These are phyloP conservation scores for Myxozyma neglecta DNA, from an alignment of 805 yeast genomes.

Conservation along the genomic window DNA sequence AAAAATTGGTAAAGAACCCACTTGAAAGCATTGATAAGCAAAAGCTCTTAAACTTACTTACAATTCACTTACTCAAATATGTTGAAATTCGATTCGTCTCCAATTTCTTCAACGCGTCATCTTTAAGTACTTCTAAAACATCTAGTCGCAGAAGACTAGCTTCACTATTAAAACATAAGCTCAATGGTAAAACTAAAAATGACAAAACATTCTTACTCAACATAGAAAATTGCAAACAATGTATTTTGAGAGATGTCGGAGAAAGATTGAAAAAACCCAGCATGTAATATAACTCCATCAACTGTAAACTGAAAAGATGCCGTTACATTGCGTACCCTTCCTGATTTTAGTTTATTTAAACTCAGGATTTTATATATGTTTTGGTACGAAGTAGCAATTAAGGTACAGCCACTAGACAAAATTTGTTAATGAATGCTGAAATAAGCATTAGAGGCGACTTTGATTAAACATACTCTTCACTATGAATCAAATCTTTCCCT, in stretches of 20 bases:
- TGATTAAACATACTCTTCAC: neutral
- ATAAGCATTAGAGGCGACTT: too few relatives aligned
- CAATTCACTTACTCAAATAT: too few relatives aligned
- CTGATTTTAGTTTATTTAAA: neutral
- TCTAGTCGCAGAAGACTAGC: too few relatives aligned
- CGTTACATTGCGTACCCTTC: slow-evolving; percentile 2
- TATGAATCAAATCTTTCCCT: slow-evolving; percentile 14
- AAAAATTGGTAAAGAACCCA: slow-evolving; percentile 8
- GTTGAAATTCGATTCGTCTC: too few relatives aligned
- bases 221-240: slow-evolving; percentile 2
- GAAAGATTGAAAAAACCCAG: slow-evolving; percentile 6
- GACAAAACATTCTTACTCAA: slow-evolving; percentile 1
- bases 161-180: neutral
- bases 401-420: slow-evolving; percentile 3
- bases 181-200: neutral
- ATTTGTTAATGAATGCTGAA: neutral
- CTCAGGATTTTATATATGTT: slow-evolving; percentile 14
- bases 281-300: slow-evolving; percentile 23
- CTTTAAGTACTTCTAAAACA: too few relatives aligned
- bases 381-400: slow-evolving; percentile 20
- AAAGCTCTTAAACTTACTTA: too few relatives aligned
- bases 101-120: too few relatives aligned
- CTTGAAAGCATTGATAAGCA: neutral
- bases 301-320: slow-evolving; percentile 16
- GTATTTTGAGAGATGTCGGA: neutral